Conservation (phyloP, 2,329 filamentous ascomycete genomes). For the Apiospora phragmitis region DNA sequence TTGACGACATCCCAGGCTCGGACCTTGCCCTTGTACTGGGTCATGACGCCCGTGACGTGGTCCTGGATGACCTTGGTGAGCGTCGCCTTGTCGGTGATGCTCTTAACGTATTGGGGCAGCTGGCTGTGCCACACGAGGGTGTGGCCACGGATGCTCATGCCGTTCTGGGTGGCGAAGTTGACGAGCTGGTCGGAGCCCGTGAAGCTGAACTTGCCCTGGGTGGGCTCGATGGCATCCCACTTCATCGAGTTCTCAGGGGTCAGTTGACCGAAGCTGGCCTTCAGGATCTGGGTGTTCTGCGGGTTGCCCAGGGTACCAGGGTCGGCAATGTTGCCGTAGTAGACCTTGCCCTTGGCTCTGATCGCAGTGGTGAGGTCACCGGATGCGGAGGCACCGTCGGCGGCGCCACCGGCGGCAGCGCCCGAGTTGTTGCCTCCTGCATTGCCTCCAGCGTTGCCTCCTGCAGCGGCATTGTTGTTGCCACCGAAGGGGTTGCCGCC, state of each 20-base stretch:
- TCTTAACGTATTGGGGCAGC: slow-evolving; percentile 59
- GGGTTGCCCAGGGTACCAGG: slow-evolving; percentile 48
- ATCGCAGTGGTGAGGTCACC: slow-evolving; percentile 44
- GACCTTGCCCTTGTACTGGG: slow-evolving; percentile 64
- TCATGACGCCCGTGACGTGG: slow-evolving; percentile 59
- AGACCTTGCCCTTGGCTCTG: slow-evolving; percentile 64
- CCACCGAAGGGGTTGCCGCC: background rate
- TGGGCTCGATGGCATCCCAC: slow-evolving; percentile 54
- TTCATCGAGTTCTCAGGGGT: slow-evolving; percentile 73
- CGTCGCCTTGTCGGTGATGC: slow-evolving; percentile 33
- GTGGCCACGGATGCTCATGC: slow-evolving; percentile 63
- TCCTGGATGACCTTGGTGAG: slow-evolving; percentile 59
- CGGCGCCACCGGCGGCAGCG: background rate
- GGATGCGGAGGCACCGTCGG: background rate
- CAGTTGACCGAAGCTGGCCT: slow-evolving; percentile 62
- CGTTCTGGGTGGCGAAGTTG: slow-evolving; percentile 56
- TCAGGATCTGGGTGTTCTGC: slow-evolving; percentile 56
- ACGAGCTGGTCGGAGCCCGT: slow-evolving; percentile 57
- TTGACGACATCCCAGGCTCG: slow-evolving; percentile 56
- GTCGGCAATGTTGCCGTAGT: slow-evolving; percentile 62
- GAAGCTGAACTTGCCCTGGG: slow-evolving; percentile 55
- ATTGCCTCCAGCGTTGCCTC: background rate
- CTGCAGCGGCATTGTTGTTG: background rate
- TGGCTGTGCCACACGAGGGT: slow-evolving; percentile 67
- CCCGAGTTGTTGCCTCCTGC: background rate